A percentile compares a stretch with the other conserved stretches of the same genome.
Evolutionary conservation across 306 rosid species (phyloP).

Genomic region (Benincasa hispida): DNA sequence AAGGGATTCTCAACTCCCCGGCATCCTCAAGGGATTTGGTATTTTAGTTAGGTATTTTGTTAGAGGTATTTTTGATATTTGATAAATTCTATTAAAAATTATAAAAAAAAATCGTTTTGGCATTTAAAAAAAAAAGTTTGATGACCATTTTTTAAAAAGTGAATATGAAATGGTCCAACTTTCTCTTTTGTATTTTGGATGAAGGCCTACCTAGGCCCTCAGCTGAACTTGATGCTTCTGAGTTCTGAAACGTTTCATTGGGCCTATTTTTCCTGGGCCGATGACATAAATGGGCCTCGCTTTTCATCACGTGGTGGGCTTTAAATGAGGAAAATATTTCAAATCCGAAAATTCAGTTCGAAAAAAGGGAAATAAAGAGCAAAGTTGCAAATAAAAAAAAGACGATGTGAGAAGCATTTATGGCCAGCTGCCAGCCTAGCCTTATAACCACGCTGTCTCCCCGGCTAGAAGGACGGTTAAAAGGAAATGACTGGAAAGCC

Average conservation of each 20-base stretch:
- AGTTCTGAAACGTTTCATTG: not conserved
- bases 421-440: conserved; percentile 9
- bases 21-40: no score
- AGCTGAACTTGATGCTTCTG: not conserved
- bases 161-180: no score
- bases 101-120: no score
- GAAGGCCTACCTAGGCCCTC: no score
- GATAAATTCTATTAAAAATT: no score
- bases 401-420: not conserved
- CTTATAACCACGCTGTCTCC: conserved; percentile 23
- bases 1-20: no score
- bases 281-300: not conserved
- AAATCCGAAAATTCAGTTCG: not conserved
- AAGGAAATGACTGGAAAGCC: not conserved
- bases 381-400: not conserved
- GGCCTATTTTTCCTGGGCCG: not conserved
- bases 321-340: not conserved
- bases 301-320: not conserved
- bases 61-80: no score
- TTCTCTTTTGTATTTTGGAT: not conserved
- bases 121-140: no score
- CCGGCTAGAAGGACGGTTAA: not conserved
- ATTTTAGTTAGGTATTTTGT: no score
- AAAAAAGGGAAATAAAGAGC: not conserved
- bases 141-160: no score